These are phyloP conservation scores for Patellifolia procumbens DNA, from an alignment of 179 eudicot genomes.

Conservation along the genomic window DNA sequence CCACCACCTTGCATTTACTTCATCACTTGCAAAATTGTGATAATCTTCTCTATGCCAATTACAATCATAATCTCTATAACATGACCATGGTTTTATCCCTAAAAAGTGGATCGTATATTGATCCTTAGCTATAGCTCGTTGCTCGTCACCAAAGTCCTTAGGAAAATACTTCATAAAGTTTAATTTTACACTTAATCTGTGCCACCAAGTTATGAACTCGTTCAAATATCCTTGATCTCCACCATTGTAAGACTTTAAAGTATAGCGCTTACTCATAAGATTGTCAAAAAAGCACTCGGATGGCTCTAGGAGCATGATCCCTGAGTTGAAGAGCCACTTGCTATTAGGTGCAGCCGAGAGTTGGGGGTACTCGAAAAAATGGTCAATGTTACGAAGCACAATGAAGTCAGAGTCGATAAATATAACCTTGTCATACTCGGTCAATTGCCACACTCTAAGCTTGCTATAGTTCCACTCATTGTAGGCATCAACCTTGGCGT, in stretches of 20 bases:
- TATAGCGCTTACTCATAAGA: slow-evolving; percentile 48
- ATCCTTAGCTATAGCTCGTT: slow-evolving; percentile 30
- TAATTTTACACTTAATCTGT: slow-evolving; percentile 44
- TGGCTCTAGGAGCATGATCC: slow-evolving; percentile 82
- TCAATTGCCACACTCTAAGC: slow-evolving; percentile 70
- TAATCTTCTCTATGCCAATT: slow-evolving; percentile 57
- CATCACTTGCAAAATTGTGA: slow-evolving; percentile 54
- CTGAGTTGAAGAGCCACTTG: slow-evolving; percentile 65
- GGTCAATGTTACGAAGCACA: slow-evolving; percentile 55
- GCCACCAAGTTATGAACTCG: slow-evolving; percentile 86
- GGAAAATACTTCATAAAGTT: slow-evolving; percentile 51
- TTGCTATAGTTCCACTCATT: slow-evolving; percentile 90
- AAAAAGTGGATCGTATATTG: slow-evolving; percentile 59
- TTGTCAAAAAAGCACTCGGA: slow-evolving; percentile 58
- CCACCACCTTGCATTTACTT: slow-evolving; percentile 68
- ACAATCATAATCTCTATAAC: slow-evolving; percentile 69
- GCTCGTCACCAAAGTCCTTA: not conserved
- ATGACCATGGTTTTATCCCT: slow-evolving; percentile 84
- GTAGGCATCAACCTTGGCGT: slow-evolving; percentile 45
- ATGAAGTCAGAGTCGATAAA: slow-evolving; percentile 76
- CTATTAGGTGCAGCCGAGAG: slow-evolving; percentile 59
- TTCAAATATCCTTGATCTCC: slow-evolving; percentile 89
- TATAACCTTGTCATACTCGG: slow-evolving; percentile 62
- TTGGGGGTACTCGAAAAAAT: slow-evolving; percentile 60
- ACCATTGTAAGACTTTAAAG: slow-evolving; percentile 64